A percentile compares a stretch with the other conserved stretches of the same genome.
Conservation (phyloP, 163 green algal species). For the Chlorella variabilis region DNA sequence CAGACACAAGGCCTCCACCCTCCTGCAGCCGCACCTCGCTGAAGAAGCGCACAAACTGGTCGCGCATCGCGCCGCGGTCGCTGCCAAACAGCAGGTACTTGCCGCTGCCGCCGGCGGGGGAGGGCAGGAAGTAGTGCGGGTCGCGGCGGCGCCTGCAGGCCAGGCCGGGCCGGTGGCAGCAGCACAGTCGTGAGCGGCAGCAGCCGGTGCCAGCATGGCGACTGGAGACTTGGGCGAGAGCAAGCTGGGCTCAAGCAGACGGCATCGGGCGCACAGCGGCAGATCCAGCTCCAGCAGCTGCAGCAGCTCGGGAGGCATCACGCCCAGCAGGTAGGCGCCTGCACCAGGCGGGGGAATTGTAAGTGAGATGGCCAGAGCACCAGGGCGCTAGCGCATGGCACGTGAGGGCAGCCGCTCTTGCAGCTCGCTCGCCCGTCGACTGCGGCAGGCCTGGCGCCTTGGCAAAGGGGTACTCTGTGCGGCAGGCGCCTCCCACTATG, state of each 20-base stretch:
- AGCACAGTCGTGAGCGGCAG: too few species aligned
- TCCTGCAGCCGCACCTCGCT: conserved; percentile 30
- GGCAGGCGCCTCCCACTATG: conserved; percentile 64
- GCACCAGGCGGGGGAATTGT: not conserved
- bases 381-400: not conserved
- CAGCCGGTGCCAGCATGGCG: too few species aligned
- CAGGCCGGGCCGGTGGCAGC: too few species aligned
- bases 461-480: conserved; percentile 67
- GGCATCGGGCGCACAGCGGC: too few species aligned
- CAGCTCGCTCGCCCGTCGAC: conserved; percentile 49
- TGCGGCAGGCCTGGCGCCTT: conserved; percentile 64
- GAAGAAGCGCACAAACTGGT: conserved; percentile 70
- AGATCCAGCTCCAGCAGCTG: conserved; percentile 55
- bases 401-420: not conserved
- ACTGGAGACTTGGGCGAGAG: too few species aligned
- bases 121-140: conserved; percentile 76
- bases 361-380: too few species aligned
- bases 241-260: too few species aligned
- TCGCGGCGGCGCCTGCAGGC: conserved; percentile 57
- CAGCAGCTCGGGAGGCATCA: conserved; percentile 72
- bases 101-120: conserved; percentile 50
- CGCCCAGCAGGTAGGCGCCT: conserved; percentile 73
- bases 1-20: not conserved
- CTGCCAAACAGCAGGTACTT: conserved; percentile 69
- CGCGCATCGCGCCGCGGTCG: conserved; percentile 44